Percentiles rank a stretch among this genome's conserved stretches.
phyloP scores from a whole-genome alignment of 2,329 filamentous ascomycete genomes.

The Colletotrichum sp. region DNA sequence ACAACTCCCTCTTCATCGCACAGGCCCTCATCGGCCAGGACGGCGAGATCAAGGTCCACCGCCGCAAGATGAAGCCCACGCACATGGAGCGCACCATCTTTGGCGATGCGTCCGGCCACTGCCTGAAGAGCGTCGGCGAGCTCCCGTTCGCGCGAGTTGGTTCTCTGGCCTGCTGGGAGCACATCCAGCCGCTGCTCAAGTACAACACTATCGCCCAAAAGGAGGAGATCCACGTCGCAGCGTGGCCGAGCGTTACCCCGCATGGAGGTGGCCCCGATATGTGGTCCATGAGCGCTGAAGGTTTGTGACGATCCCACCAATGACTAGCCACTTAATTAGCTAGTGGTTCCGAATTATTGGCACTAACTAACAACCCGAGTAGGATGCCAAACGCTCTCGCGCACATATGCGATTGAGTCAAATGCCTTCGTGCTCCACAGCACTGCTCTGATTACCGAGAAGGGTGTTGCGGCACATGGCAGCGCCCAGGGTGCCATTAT shows the following conservation, averaged over 20 bases:
- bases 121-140: constrained; percentile 49
- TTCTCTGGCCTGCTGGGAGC: constrained; percentile 62
- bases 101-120: constrained; percentile 12
- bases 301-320: constrained; percentile 11
- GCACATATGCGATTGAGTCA: constrained; percentile 47
- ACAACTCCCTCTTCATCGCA: constrained; percentile 50
- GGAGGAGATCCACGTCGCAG: constrained; percentile 34
- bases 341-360: background rate
- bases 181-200: constrained; percentile 56
- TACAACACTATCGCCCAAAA: constrained; percentile 29
- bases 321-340: background rate
- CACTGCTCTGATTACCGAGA: constrained; percentile 44
- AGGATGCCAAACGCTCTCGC: constrained; percentile 37
- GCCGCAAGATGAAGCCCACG: constrained; percentile 58
- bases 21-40: constrained; percentile 48
- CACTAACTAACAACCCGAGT: constrained; percentile 30
- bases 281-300: constrained; percentile 18
- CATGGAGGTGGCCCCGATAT: constrained; percentile 4
- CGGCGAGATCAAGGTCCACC: constrained; percentile 43
- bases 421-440: constrained; percentile 45
- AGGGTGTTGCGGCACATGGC: constrained; percentile 43
- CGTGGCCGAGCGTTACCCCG: constrained; percentile 27
- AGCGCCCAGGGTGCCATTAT: constrained; percentile 41
- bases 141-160: constrained; percentile 57
- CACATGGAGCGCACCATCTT: constrained; percentile 57